Evolutionary conservation across 192 early-diverging fungal genomes (phyloP).

Genomic region (Lobosporangium transversale): DNA sequence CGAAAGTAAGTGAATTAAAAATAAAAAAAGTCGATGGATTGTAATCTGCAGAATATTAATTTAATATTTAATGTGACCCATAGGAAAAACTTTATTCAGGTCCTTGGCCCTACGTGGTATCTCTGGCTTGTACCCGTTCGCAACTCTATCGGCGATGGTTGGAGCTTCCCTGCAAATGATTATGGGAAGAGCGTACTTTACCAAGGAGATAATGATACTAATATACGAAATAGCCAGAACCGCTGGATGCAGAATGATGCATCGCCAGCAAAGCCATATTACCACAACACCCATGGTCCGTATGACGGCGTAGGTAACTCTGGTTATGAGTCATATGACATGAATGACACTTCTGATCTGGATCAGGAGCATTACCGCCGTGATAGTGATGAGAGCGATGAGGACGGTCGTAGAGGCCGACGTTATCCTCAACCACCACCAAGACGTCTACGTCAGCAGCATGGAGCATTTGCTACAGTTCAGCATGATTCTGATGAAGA

Average conservation of each 20-base stretch:
- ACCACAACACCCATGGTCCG: slow-evolving; percentile 6
- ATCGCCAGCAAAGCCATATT: not conserved
- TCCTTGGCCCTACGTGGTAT: slow-evolving; percentile 62
- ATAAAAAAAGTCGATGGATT: not conserved
- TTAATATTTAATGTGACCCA: not conserved
- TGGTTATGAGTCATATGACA: slow-evolving; percentile 1
- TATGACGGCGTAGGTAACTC: too few relatives aligned
- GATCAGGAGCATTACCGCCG: slow-evolving; percentile 25
- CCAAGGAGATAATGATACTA: slow-evolving; percentile 36
- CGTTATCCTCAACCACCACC: slow-evolving; percentile 18
- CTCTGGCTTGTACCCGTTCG: slow-evolving; percentile 65
- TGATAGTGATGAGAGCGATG: slow-evolving; percentile 30
- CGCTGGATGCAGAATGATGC: not conserved
- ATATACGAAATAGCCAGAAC: not conserved
- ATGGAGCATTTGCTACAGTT: not conserved
- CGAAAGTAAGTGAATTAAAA: slow-evolving; percentile 22
- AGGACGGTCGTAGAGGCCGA: not conserved
- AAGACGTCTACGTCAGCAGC: slow-evolving; percentile 23
- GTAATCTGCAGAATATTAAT: not conserved
- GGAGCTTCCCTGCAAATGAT: slow-evolving; percentile 60
- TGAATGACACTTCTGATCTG: slow-evolving; percentile 11
- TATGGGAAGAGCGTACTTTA: slow-evolving; percentile 56
- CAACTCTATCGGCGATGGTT: slow-evolving; percentile 63
- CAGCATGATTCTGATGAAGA: slow-evolving; percentile 19
- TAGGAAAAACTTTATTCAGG: slow-evolving; percentile 65